Evolutionary conservation across 768 basidiomycete species (phyloP), one percentile per base, ranked within the genome.

Genomic region (Xanthoconium stramineum): DNA sequence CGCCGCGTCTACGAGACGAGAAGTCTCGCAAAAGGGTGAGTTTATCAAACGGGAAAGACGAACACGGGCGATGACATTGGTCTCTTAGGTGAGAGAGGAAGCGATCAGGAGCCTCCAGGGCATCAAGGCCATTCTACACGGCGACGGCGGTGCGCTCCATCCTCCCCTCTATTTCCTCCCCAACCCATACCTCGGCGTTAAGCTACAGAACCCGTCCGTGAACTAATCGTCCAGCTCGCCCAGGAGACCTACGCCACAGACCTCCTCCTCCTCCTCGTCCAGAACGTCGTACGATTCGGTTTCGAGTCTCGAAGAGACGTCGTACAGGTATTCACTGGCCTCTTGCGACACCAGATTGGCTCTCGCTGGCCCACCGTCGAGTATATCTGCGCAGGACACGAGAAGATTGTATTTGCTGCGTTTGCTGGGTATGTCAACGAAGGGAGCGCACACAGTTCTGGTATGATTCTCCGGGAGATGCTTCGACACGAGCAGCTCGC

Each of bases 381-480:
- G 63, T 94, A 96, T 65, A 82, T 98, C 17, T 80, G 80, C 8
- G 82, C 82, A 36, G 88, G 90, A 65, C 85, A 81, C 10, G 87
- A 85, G 53, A 80, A 88, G 32, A 79, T 89, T 33, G 73, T 90
- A 42, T 96, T 97, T 67, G 84, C 90, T 3, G 83, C 93, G 10
- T 79, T 98, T 42, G 88, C 85, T 54, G 94, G 95, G 8, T 99
- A 98, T 68, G 87, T 88, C 74, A 94, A 97, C 65, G 91, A 98
- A 70, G 96, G 98, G 57, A 81, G 98, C 52, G 94, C 95, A 11
- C 80, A 98, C 56, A 98, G 98, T 65, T 98, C 95, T 0, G 95
- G 97, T 8, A 95, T 97, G 93, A 89, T 98, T 54, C 77, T 98
- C 47, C 91, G 92, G 66, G 97, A 98, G 75, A 97, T 98, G 91